These are phyloP conservation scores for Thermothelomyces thermophilus DNA, from an alignment of 2,329 filamentous ascomycete genomes.

Conservation along the genomic window DNA sequence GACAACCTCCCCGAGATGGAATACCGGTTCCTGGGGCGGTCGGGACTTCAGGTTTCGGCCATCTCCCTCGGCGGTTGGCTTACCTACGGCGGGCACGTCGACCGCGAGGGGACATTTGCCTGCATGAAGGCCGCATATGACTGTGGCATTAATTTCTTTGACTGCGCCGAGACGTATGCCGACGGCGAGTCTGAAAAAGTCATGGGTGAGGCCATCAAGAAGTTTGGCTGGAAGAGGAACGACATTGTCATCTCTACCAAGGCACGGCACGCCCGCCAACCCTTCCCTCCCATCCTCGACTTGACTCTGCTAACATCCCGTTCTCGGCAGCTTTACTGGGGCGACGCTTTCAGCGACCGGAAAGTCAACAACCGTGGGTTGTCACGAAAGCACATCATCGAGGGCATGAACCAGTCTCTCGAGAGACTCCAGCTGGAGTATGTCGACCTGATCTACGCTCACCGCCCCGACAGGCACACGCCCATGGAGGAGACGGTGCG, in stretches of 20 bases:
- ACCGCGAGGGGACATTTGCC: constrained; percentile 45
- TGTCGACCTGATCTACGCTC: constrained; percentile 58
- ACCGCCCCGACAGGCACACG: constrained; percentile 51
- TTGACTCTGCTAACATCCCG: constrained; percentile 35
- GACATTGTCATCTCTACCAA: constrained; percentile 51
- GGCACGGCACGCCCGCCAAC: constrained; percentile 24
- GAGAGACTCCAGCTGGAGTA: constrained; percentile 57
- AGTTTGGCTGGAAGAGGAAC: constrained; percentile 47
- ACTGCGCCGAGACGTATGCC: constrained; percentile 52
- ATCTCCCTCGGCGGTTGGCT: constrained; percentile 66
- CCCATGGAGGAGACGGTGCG: constrained; percentile 58
- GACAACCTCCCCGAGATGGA: constrained; percentile 47
- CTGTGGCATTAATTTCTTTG: constrained; percentile 57
- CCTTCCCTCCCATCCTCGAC: not conserved
- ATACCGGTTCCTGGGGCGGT: constrained; percentile 64
- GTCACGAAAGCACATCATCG: constrained; percentile 45
- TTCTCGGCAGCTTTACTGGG: constrained; percentile 53
- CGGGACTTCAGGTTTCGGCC: constrained; percentile 65
- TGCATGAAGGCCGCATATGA: constrained; percentile 60
- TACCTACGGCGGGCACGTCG: constrained; percentile 68
- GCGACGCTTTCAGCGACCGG: constrained; percentile 44
- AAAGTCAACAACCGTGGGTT: constrained; percentile 49
- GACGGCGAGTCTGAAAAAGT: constrained; percentile 44
- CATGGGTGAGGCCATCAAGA: constrained; percentile 47
- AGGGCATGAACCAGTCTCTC: constrained; percentile 53